Evolutionary conservation across 129 eudicot genomes (phyloP).

Genomic region (sunflower (Helianthus annuus)): DNA sequence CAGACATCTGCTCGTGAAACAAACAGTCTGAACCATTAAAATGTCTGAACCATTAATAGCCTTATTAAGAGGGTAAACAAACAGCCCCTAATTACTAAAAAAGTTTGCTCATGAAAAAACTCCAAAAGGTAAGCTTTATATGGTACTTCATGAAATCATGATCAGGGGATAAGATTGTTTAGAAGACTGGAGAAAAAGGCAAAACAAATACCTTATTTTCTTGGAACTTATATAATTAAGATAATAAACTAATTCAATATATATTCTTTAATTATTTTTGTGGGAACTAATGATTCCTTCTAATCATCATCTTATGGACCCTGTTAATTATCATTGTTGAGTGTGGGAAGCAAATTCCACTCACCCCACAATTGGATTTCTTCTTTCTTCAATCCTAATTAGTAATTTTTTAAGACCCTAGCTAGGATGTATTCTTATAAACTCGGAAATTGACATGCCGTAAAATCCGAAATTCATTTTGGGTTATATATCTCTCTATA

Average conservation of each 20-base stretch:
- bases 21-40: too few relatives aligned
- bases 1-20: too few relatives aligned
- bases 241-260: constrained; percentile 16
- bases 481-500: too few relatives aligned
- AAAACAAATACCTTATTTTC: constrained; percentile 9
- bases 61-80: too few relatives aligned
- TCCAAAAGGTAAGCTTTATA: constrained; percentile 26
- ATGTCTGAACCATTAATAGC: too few relatives aligned
- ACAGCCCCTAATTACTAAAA: background rate
- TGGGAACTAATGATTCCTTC: constrained; percentile 52
- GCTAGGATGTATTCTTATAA: background rate
- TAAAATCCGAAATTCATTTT: background rate
- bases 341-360: constrained; percentile 53
- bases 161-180: constrained; percentile 32
- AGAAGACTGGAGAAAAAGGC: constrained; percentile 19
- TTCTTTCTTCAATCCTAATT: constrained; percentile 34
- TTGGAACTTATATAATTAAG: constrained; percentile 8
- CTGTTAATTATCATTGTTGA: constrained; percentile 39
- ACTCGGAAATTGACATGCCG: background rate
- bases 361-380: constrained; percentile 32
- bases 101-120: constrained; percentile 6
- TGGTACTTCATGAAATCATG: constrained; percentile 24
- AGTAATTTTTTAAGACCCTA: background rate
- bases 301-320: constrained; percentile 50
- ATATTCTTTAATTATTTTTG: constrained; percentile 27